These are phyloP conservation scores for Phytophthora rubi DNA, from an alignment of 352 stramenopile genomes.

Conservation along the genomic window DNA sequence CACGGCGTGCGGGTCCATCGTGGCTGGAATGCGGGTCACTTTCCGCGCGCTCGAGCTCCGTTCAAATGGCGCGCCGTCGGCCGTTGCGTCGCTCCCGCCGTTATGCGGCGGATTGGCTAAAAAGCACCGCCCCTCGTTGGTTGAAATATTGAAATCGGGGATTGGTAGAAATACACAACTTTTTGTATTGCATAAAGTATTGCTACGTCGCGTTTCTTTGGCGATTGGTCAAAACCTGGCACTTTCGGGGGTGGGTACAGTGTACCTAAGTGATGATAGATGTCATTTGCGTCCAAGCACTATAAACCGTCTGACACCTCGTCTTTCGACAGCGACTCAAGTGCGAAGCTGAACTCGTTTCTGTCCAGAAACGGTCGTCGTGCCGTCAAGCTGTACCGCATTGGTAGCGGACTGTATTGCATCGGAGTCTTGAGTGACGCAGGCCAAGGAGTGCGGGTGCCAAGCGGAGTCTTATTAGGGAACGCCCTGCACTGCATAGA, in stretches of 20 bases:
- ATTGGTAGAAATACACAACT: not conserved
- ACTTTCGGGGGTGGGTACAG: not conserved
- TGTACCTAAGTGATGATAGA: not conserved
- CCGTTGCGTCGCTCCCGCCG: slow-evolving; percentile 26
- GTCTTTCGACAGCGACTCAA: not conserved
- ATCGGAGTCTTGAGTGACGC: not conserved
- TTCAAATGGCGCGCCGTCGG: slow-evolving; percentile 37
- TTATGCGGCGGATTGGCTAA: slow-evolving; percentile 13
- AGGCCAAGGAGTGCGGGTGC: not conserved
- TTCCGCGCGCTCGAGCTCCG: slow-evolving; percentile 34
- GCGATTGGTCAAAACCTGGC: too few species aligned
- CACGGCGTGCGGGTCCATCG: slow-evolving; percentile 69
- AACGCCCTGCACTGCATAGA: slow-evolving; percentile 8
- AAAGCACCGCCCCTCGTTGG: not conserved
- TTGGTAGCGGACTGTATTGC: slow-evolving; percentile 14
- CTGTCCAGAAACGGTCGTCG: slow-evolving; percentile 27
- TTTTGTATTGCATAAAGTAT: not conserved
- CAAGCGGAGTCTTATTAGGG: slow-evolving; percentile 25
- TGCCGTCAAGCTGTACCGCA: slow-evolving; percentile 1
- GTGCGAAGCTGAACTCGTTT: slow-evolving; percentile 10
- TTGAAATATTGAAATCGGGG: too few species aligned
- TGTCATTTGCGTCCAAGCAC: not conserved
- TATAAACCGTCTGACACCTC: not conserved
- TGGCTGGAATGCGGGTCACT: slow-evolving; percentile 17
- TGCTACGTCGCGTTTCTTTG: slow-evolving; percentile 15